Evolutionary conservation across 768 basidiomycete species (phyloP).

Genomic region (Sutorius australiensis): DNA sequence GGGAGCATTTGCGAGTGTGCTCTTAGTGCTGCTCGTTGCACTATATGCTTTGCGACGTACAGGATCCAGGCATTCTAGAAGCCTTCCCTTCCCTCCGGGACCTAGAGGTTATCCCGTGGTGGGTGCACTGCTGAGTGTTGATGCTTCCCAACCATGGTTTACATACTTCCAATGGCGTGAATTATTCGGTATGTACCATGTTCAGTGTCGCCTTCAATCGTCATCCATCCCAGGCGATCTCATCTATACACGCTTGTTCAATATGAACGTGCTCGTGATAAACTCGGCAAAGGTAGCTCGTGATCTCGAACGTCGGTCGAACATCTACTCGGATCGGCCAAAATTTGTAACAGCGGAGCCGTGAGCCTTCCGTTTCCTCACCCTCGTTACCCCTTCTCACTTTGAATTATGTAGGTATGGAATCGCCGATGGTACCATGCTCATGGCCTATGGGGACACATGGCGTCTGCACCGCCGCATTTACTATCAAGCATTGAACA

Average conservation of each 20-base stretch:
- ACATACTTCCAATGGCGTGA: conserved; percentile 34
- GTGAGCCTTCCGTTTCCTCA: conserved; percentile 4
- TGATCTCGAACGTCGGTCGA: conserved; percentile 30
- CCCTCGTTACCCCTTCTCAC: not conserved
- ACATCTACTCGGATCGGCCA: conserved; percentile 34
- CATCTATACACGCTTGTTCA: conserved; percentile 19
- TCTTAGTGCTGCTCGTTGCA: conserved; percentile 8
- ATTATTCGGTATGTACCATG: conserved; percentile 16
- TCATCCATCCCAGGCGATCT: conserved; percentile 18
- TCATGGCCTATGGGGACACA: conserved; percentile 37
- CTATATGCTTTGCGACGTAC: conserved; percentile 10
- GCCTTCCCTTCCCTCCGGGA: conserved; percentile 42
- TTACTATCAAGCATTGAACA: conserved; percentile 34
- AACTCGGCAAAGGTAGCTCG: conserved; percentile 26
- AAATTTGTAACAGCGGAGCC: conserved; percentile 20
- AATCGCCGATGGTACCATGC: conserved; percentile 31
- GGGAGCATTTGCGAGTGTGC: not conserved
- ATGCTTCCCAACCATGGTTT: conserved; percentile 30
- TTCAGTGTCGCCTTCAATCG: not conserved
- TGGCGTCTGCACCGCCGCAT: conserved; percentile 37
- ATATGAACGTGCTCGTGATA: conserved; percentile 26
- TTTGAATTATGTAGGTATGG: conserved; percentile 22
- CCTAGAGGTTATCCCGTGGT: conserved; percentile 43
- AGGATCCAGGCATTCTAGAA: not conserved
- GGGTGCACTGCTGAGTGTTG: conserved; percentile 25